Base-by-base conservation (phyloP, 2,329 filamentous ascomycete species). In the Berkeleyomyces rouxiae region DNA sequence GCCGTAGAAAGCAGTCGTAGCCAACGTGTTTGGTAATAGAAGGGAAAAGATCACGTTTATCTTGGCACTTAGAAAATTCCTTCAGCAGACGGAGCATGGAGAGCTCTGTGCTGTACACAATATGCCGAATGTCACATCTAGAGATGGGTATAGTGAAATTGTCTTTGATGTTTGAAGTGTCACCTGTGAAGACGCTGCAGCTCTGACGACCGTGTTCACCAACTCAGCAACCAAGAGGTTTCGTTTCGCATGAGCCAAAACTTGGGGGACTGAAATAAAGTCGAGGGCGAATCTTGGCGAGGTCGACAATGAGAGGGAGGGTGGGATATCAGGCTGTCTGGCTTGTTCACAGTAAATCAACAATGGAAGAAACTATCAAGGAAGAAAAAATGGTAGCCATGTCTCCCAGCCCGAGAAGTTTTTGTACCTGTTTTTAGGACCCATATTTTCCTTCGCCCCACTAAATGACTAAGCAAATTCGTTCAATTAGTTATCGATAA, bases 91-190 rank as follows among this genome's bases (percentile, higher is more conserved):
- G 70, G 75, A 76, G 78, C 77, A 79, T 73, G 66, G 71, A 68
- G 72, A 74, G 76, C 76, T 75, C 77, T 73, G 71, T 77, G 78
- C 76, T 79, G 79, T 81, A 81, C 79, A 81, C 79, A 81, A 79
- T 72, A 81, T 81, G 79, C 79, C 79, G 71, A n/a, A 58, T 16
- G 51, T 58, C 49, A 60, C 49, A 13, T 55, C 39, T 9, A 7
- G 33, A 55, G 3, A 11, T 55, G 23, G 23, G 23, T 23, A 23
- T 23, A 2, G 23, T 23, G 2, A 23, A 23, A 2, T 23, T 23
- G 51, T n/a, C 33, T 31, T 13, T 5, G 2, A 4, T 46, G 11
- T n/a, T 9, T 44, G 11, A 7, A n/a, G 36, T 16, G 51, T 55
- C 51, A 36, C 5, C 33, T 39, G 31, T 23, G 23, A 23, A 23